Conservation (phyloP, 345 rosid genomes). For the Lepidium africanum region DNA sequence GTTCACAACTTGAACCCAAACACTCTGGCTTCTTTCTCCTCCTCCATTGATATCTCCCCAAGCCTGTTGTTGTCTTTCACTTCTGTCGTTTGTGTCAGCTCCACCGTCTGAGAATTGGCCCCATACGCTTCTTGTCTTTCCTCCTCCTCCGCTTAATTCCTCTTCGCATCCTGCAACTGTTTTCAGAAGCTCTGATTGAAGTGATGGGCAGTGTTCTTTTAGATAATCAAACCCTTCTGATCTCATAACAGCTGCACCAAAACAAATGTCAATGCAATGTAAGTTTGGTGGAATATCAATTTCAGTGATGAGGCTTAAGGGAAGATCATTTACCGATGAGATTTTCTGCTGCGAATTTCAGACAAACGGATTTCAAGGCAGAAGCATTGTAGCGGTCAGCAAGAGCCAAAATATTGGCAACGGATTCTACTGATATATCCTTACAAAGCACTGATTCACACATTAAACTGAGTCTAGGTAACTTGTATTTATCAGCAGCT, state of each 20-base stretch:
- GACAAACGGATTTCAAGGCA: conserved; percentile 72
- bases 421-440: conserved; percentile 67
- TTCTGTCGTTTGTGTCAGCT: conserved; percentile 44
- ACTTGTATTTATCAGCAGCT: conserved; percentile 75
- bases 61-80: conserved; percentile 44
- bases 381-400: conserved; percentile 72
- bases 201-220: conserved; percentile 51
- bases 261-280: neutral
- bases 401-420: conserved; percentile 66
- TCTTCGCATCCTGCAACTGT: conserved; percentile 72
- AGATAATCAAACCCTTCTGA: conserved; percentile 68
- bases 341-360: conserved; percentile 90
- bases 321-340: conserved; percentile 52
- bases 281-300: neutral
- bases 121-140: conserved; percentile 62
- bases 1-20: conserved; percentile 61
- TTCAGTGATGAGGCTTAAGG: neutral
- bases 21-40: conserved; percentile 46
- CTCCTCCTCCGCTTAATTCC: conserved; percentile 48
- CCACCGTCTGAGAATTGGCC: conserved; percentile 63
- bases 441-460: conserved; percentile 90
- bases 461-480: conserved; percentile 76
- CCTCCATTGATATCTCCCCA: conserved; percentile 54
- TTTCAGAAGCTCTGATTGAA: conserved; percentile 69
- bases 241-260: conserved; percentile 58